Evolutionary conservation across 352 stramenopile species (phyloP).

Genomic region (Globisporangium megalacanthum): DNA sequence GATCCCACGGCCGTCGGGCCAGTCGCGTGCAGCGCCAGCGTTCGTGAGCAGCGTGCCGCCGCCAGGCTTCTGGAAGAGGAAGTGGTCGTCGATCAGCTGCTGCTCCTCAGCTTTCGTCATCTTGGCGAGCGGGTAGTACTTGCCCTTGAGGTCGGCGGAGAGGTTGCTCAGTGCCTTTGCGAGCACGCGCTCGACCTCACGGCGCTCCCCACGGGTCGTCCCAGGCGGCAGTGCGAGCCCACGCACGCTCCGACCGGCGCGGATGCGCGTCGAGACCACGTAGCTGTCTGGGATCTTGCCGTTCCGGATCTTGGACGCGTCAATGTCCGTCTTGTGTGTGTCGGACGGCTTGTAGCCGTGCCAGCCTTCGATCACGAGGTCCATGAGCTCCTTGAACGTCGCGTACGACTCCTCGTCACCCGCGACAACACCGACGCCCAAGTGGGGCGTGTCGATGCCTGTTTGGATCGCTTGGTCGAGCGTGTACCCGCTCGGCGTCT

Average conservation of each 20-base stretch:
- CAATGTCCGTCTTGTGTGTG: constrained; percentile 79
- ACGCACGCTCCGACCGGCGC: constrained; percentile 87
- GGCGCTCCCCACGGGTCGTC: constrained; percentile 79
- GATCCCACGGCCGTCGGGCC: constrained; percentile 90
- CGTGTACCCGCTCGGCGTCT: constrained; percentile 65
- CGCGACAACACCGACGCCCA: constrained; percentile 79
- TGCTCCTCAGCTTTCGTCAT: constrained; percentile 91
- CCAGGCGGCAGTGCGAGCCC: constrained; percentile 84
- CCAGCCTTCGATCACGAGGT: constrained; percentile 85
- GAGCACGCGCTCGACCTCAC: constrained; percentile 83
- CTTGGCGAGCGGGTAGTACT: constrained; percentile 84
- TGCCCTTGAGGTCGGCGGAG: constrained; percentile 73
- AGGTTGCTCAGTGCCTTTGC: constrained; percentile 67
- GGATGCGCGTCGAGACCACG: constrained; percentile 90
- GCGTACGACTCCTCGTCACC: constrained; percentile 82
- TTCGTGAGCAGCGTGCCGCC: constrained; percentile 79
- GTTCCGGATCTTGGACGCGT: constrained; percentile 67
- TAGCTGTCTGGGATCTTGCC: constrained; percentile 73
- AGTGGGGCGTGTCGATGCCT: constrained; percentile 73
- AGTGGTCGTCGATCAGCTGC: constrained; percentile 88
- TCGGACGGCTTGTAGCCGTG: constrained; percentile 79
- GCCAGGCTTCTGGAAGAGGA: constrained; percentile 92
- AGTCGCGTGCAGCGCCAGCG: constrained; percentile 88
- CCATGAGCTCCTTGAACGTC: constrained; percentile 80
- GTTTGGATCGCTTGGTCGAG: constrained; percentile 85